phyloP scores from a whole-genome alignment of 208 protist genomes.

The Wallacemonas sp. region DNA sequence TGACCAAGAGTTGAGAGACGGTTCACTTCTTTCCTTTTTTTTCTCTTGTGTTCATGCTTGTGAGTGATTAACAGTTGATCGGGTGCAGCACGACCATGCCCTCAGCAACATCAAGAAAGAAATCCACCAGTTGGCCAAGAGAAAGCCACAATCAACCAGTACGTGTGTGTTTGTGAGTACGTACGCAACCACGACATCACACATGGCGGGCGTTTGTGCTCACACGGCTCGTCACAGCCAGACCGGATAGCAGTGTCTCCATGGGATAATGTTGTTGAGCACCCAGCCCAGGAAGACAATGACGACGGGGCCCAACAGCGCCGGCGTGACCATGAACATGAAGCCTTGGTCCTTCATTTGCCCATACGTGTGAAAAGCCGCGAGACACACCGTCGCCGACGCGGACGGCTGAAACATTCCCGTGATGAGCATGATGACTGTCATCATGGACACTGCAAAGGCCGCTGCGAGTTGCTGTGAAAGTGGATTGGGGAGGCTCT shows the following conservation, averaged over 20 bases:
- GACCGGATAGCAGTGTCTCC: slow-evolving; percentile 65
- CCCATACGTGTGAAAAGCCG: slow-evolving; percentile 55
- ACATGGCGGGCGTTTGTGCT: no score
- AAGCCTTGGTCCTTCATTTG: slow-evolving; percentile 57
- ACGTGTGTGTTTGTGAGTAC: neutral
- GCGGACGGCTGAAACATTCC: slow-evolving; percentile 63
- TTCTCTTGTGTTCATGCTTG: no score
- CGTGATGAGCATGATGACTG: slow-evolving; percentile 48
- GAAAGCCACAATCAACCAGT: no score
- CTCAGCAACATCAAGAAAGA: no score
- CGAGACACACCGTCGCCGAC: slow-evolving; percentile 67
- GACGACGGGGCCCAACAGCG: slow-evolving; percentile 41
- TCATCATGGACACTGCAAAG: slow-evolving; percentile 58
- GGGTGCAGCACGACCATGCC: no score
- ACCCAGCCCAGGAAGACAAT: slow-evolving; percentile 52
- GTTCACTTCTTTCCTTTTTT: no score
- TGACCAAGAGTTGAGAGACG: no score
- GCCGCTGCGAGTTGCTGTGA: slow-evolving; percentile 51
- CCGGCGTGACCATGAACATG: slow-evolving; percentile 62
- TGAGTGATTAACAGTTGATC: no score
- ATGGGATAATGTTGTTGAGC: slow-evolving; percentile 63
- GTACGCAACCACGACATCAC: no score
- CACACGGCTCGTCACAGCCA: slow-evolving; percentile 43
- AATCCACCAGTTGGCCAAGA: no score
- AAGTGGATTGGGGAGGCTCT: slow-evolving; percentile 39